These are phyloP conservation scores for Colletotrichum tropicale DNA, from an alignment of 2,329 filamentous ascomycete species.

Conservation along the genomic window DNA sequence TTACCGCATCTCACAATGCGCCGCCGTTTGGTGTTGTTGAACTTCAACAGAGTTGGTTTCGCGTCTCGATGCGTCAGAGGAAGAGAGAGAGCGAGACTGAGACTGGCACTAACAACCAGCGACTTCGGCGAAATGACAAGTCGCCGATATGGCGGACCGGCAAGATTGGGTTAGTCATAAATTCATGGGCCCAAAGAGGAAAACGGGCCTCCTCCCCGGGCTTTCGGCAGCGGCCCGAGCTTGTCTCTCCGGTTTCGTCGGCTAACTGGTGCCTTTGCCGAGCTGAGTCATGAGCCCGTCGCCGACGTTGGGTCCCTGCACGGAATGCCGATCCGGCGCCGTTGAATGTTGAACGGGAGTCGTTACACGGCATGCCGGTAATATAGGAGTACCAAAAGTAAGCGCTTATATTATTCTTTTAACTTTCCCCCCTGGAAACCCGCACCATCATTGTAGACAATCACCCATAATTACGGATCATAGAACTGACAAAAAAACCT, in stretches of 20 bases:
- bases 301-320: not conserved
- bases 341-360: not conserved
- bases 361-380: not conserved
- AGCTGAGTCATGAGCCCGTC: constrained; percentile 10
- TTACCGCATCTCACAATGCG: not conserved
- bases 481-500: not conserved
- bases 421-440: not conserved
- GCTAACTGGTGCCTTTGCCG: constrained; percentile 12
- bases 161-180: not conserved
- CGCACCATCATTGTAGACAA: not conserved
- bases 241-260: constrained; percentile 19
- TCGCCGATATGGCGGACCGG: constrained; percentile 8
- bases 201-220: not conserved
- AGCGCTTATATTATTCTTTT: not conserved
- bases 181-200: not conserved
- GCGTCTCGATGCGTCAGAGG: constrained; percentile 1
- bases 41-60: not conserved
- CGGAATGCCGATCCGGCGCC: not conserved
- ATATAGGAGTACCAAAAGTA: not conserved
- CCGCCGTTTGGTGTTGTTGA: not conserved
- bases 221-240: constrained; percentile 6
- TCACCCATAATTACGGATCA: not conserved
- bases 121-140: constrained; percentile 19
- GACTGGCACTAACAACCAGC: not conserved
- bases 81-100: not conserved